phyloP scores from a whole-genome alignment of 2,329 filamentous ascomycete genomes.

The Ceratocystis ficicola region DNA sequence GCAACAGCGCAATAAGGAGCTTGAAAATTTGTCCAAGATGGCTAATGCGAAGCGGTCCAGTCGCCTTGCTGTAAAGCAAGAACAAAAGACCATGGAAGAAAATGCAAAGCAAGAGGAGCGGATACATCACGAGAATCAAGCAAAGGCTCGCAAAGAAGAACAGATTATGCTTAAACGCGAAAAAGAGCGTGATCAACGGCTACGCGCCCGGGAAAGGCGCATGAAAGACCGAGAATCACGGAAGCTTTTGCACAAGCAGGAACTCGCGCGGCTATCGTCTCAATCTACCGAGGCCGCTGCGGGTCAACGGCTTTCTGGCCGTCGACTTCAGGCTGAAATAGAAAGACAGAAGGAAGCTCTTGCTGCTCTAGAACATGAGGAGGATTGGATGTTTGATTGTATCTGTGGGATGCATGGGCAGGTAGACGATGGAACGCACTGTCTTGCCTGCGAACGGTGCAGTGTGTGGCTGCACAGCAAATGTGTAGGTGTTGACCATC shows the following conservation, averaged over 20 bases:
- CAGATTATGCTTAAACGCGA: conserved; percentile 44
- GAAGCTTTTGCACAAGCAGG: conserved; percentile 71
- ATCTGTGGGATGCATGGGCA: conserved; percentile 81
- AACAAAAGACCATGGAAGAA: conserved; percentile 22
- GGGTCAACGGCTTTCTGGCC: conserved; percentile 19
- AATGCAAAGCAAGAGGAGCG: conserved; percentile 22
- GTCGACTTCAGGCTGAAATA: conserved; percentile 59
- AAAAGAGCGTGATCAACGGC: conserved; percentile 62
- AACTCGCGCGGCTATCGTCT: conserved; percentile 59
- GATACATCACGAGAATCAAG: conserved; percentile 42
- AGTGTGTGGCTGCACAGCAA: conserved; percentile 96
- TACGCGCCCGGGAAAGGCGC: conserved; percentile 74
- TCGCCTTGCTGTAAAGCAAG: conserved; percentile 53
- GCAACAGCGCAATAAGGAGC: conserved; percentile 58
- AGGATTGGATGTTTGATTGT: conserved; percentile 92
- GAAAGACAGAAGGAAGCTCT: conserved; percentile 67
- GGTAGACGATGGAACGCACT: conserved; percentile 88
- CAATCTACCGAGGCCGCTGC: neutral
- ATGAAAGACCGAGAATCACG: conserved; percentile 75
- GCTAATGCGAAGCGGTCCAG: conserved; percentile 91
- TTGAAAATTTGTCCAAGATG: conserved; percentile 71
- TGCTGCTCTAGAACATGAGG: conserved; percentile 60
- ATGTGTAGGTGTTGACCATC: conserved; percentile 68
- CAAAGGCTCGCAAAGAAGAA: conserved; percentile 55
- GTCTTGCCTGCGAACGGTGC: conserved; percentile 85